Evolutionary conservation across 768 basidiomycete species (phyloP).

Genomic region (Hygrophorus pudorinus): DNA sequence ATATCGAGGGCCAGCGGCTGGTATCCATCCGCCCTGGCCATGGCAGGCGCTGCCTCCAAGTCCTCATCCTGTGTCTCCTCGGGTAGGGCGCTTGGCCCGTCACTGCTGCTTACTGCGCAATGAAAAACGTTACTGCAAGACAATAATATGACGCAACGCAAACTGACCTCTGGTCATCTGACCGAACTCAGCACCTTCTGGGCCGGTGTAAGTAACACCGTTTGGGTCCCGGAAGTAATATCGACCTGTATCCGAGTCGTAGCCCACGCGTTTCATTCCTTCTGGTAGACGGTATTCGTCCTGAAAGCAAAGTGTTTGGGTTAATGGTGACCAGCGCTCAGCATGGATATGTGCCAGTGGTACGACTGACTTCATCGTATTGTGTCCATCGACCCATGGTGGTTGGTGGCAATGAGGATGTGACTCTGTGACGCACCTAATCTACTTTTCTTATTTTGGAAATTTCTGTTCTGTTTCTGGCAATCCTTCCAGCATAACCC

Average conservation of each 20-base stretch:
- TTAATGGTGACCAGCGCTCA: no score
- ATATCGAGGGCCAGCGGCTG: conserved; percentile 40
- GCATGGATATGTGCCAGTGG: not conserved
- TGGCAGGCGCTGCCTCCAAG: conserved; percentile 42
- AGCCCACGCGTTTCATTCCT: conserved; percentile 61
- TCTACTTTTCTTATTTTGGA: not conserved
- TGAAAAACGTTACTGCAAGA: no score
- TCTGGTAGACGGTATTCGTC: conserved; percentile 43
- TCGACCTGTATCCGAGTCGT: conserved; percentile 59
- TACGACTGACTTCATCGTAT: conserved; percentile 12
- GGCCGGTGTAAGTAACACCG: conserved; percentile 47
- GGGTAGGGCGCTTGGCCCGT: not conserved
- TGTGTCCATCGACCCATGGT: conserved; percentile 21
- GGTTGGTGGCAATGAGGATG: not conserved
- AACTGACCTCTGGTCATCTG: conserved; percentile 36
- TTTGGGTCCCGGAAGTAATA: conserved; percentile 54
- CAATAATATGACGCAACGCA: conserved; percentile 5
- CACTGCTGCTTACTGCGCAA: not conserved
- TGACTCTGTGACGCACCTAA: not conserved
- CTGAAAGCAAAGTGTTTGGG: no score
- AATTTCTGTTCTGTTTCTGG: not conserved
- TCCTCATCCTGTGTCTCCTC: conserved; percentile 24
- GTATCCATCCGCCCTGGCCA: conserved; percentile 36
- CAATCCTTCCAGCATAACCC: no score
- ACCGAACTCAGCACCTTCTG: conserved; percentile 55